Evolutionary conservation across 2,329 filamentous ascomycete species (phyloP), one percentile per base, ranked within the genome.

Genomic region (Fusarium torreyae): DNA sequence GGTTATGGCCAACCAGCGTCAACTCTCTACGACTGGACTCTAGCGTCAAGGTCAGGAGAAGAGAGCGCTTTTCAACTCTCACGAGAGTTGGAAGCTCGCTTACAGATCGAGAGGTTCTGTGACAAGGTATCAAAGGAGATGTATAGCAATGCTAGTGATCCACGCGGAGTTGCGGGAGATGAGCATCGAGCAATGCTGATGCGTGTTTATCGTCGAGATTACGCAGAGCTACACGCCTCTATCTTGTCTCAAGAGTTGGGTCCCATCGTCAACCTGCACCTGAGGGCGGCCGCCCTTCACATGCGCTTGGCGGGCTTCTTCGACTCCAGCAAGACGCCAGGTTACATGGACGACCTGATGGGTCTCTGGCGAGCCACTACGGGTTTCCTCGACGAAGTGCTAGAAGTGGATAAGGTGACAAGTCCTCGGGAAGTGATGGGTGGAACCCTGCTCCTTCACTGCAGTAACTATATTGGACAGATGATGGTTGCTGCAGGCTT

Each of bases 401-500:
- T 89, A 56, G 85, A 86, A 69, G 84, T 86, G 36, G 81, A 85
- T 49, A 85, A 86, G 66, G 79, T 80, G 14, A 81, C 81, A 5
- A 84, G 83, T 13, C 80, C 82, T 4, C 80, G 81, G 39, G 83
- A 85, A 33, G 78, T 80, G 48, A 81, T 79, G 36, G 80, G 80
- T 53, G 84, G 87, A 9, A 84, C 85, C 49, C 85, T 91, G 50
- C 81, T 94, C 28, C 86, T 86, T 50, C 90, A 92, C 73, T 87
- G 89, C 26, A 91, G 88, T 68, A 93, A 91, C 76, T 94, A 94
- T 78, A 88, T 95, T 53, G 90, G 94, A 76, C 92, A 95, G 78
- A 94, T 95, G 91, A 88, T 94, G 58, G 88, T 94, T n/a, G 92
- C 92, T 3, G 92, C 91, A 7, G 90, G 91, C 5, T 94, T 94